Evolutionary conservation across 169 alveolate genomes (phyloP).

Genomic region (Perkinsus marinus): DNA sequence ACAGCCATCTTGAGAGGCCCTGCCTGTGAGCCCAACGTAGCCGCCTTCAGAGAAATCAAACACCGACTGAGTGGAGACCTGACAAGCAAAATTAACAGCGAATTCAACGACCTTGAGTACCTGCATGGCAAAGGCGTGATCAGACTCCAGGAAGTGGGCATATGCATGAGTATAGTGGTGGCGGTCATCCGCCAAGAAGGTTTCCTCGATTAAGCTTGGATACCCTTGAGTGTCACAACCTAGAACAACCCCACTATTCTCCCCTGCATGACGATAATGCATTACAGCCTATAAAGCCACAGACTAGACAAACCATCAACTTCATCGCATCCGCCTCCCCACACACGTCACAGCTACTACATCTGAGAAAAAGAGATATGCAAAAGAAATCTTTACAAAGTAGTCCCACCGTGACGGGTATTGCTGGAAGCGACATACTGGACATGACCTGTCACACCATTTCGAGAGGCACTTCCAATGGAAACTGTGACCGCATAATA

Average conservation of each 20-base stretch:
- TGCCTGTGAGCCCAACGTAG: background rate
- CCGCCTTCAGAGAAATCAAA: background rate
- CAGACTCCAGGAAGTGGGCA: background rate
- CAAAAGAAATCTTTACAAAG: too few species aligned
- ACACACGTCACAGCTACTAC: constrained; percentile 20
- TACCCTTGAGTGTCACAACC: background rate
- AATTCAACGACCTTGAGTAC: too few species aligned
- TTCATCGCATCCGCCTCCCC: constrained; percentile 13
- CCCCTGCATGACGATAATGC: too few species aligned
- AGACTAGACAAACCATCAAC: constrained; percentile 14
- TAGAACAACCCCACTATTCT: too few species aligned
- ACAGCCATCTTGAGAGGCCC: background rate
- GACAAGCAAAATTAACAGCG: background rate
- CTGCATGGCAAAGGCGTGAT: background rate
- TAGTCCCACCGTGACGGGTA: constrained; percentile 31
- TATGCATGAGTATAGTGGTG: background rate
- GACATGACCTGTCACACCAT: constrained; percentile 43
- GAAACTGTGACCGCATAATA: constrained; percentile 32
- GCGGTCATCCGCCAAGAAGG: background rate
- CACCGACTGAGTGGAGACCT: background rate
- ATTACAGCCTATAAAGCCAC: constrained; percentile 33
- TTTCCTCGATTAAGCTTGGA: background rate
- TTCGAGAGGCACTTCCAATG: constrained; percentile 26
- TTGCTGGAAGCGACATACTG: constrained; percentile 46
- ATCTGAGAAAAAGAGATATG: background rate